Conservation (phyloP, 768 basidiomycete genomes). For the Tulasnella calospora region DNA sequence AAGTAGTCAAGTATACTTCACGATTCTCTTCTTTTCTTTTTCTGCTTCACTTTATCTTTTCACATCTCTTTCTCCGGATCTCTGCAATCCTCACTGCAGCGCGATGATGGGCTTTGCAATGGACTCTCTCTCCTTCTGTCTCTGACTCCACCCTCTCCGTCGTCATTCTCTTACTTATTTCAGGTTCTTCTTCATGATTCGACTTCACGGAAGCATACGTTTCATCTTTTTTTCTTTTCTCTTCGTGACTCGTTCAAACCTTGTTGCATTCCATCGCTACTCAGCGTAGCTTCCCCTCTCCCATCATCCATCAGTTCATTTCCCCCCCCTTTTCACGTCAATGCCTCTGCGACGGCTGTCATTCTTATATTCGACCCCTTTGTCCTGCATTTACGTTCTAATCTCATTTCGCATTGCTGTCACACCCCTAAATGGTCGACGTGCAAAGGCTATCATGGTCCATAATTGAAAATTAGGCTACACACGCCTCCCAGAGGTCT, state of each 20-base stretch:
- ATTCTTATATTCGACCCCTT: background rate
- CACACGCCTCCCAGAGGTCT: background rate
- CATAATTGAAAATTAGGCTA: background rate
- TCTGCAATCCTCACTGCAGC: constrained; percentile 1
- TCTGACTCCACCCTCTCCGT: background rate
- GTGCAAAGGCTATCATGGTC: background rate
- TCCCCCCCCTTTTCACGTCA: background rate
- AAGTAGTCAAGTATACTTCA: background rate
- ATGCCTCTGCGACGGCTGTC: constrained; percentile 7
- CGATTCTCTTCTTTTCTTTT: background rate
- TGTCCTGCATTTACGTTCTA: background rate
- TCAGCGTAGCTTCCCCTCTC: background rate
- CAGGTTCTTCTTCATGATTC: constrained; percentile 4
- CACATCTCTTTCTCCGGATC: background rate
- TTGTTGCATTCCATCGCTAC: background rate
- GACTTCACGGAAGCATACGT: background rate
- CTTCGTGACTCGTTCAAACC: constrained; percentile 6
- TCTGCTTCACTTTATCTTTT: background rate
- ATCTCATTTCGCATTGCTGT: constrained; percentile 5
- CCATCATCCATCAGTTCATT: background rate
- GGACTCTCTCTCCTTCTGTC: background rate
- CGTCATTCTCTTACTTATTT: constrained; percentile 2
- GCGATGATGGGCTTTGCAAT: background rate
- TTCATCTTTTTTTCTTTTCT: background rate
- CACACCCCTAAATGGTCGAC: background rate